A percentile compares a stretch with the other conserved stretches of the same genome.
phyloP scores from a whole-genome alignment of 2,329 filamentous ascomycete species.

The Zelopaecilomyces penicillatus region DNA sequence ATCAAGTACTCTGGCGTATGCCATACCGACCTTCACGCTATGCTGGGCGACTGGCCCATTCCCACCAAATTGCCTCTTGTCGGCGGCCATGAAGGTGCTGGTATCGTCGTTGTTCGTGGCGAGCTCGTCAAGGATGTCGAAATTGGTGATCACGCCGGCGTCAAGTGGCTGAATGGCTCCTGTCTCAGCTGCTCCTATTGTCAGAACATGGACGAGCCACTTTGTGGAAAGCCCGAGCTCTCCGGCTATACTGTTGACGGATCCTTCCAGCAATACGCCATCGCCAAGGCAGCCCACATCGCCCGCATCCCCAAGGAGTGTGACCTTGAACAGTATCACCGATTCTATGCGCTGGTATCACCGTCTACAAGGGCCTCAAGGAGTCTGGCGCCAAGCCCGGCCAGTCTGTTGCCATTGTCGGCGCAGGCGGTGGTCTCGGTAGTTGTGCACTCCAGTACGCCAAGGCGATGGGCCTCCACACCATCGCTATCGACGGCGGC shows the following conservation, averaged over 20 bases:
- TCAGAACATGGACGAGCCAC: conserved; percentile 69
- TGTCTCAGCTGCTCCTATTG: conserved; percentile 82
- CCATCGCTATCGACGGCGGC: conserved; percentile 76
- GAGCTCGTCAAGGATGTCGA: conserved; percentile 68
- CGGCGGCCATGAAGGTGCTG: conserved; percentile 73
- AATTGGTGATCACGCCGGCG: conserved; percentile 76
- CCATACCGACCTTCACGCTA: conserved; percentile 73
- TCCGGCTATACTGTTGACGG: conserved; percentile 93
- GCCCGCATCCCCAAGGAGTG: conserved; percentile 72
- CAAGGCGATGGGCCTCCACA: conserved; percentile 76
- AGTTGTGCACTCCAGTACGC: conserved; percentile 78
- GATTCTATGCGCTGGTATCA: conserved; percentile 77
- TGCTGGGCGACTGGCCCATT: conserved; percentile 86
- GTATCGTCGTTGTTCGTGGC: conserved; percentile 73
- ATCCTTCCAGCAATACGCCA: conserved; percentile 84
- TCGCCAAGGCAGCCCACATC: conserved; percentile 79
- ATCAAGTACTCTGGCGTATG: conserved; percentile 87
- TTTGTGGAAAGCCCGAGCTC: conserved; percentile 66
- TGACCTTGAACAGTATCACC: conserved; percentile 68
- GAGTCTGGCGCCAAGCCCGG: conserved; percentile 68
- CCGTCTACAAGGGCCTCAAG: conserved; percentile 87
- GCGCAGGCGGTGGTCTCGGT: conserved; percentile 77
- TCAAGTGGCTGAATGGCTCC: conserved; percentile 89
- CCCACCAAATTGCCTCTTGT: conserved; percentile 75
- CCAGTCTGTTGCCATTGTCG: conserved; percentile 74